phyloP scores from a whole-genome alignment of 345 rosid species.

The Adansonia digitata region DNA sequence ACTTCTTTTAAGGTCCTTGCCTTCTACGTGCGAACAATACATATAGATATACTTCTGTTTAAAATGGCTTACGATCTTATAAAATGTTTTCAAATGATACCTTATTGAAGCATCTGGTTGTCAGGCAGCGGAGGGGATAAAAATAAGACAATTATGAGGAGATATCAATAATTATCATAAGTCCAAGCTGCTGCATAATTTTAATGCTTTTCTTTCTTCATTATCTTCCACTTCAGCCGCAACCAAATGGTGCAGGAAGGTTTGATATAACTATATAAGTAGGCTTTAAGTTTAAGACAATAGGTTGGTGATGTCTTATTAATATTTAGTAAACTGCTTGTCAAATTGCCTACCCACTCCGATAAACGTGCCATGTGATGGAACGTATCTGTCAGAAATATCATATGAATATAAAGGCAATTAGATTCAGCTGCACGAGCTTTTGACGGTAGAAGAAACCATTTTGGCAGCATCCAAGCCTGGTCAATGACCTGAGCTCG shows the following conservation, averaged over 20 bases:
- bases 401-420: background rate
- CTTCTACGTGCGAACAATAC: slow-evolving; percentile 14
- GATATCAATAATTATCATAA: background rate
- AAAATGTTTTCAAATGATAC: background rate
- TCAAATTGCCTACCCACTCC: background rate
- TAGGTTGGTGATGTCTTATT: background rate
- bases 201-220: background rate
- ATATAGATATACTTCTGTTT: background rate
- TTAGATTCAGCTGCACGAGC: background rate
- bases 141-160: background rate
- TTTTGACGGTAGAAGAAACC: background rate
- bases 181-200: background rate
- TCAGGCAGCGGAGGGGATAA: background rate
- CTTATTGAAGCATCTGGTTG: background rate
- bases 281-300: background rate
- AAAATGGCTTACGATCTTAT: background rate
- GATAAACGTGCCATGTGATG: background rate
- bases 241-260: background rate
- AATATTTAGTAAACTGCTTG: background rate
- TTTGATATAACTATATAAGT: no score
- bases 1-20: background rate
- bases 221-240: background rate
- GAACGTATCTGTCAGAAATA: background rate
- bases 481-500: background rate
- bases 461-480: background rate